Percentiles rank a stretch among this genome's conserved stretches.
These are phyloP conservation scores for Xenosphaeropsis pyriputrescens DNA, from an alignment of 2,329 filamentous ascomycete genomes.

Conservation along the genomic window DNA sequence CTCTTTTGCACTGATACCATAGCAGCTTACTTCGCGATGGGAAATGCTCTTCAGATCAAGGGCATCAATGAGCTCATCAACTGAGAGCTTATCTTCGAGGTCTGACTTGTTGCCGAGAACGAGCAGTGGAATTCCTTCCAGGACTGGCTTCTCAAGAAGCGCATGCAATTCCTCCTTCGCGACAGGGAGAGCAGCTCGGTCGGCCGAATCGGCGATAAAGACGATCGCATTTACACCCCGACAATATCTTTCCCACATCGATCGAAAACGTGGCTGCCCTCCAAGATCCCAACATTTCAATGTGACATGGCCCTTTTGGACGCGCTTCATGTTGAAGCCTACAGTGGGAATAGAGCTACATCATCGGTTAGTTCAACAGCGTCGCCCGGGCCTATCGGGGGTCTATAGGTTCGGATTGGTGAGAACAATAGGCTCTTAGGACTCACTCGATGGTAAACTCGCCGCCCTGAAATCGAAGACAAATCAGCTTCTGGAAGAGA, in stretches of 20 bases:
- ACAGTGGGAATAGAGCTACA: slow-evolving; percentile 92
- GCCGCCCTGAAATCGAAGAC: slow-evolving; percentile 55
- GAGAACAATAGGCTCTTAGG: too few species aligned
- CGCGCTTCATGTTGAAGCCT: slow-evolving; percentile 97
- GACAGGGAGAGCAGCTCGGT: slow-evolving; percentile 63
- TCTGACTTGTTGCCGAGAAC: slow-evolving; percentile 97
- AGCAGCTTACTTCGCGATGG: slow-evolving; percentile 91
- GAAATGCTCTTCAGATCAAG: slow-evolving; percentile 81
- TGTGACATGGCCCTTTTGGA: slow-evolving; percentile 95
- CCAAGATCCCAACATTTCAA: slow-evolving; percentile 99
- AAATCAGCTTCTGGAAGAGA: slow-evolving; percentile 18
- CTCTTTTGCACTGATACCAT: slow-evolving; percentile 96
- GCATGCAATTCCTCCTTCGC: slow-evolving; percentile 88
- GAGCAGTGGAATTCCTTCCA: slow-evolving; percentile 81
- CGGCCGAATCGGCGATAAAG: slow-evolving; percentile 95
- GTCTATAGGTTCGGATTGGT: too few species aligned
- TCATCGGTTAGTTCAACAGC: slow-evolving; percentile 8
- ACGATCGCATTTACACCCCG: slow-evolving; percentile 95
- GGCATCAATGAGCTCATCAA: slow-evolving; percentile 89
- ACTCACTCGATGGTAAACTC: slow-evolving; percentile 98
- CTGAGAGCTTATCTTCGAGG: slow-evolving; percentile 74
- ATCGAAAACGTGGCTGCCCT: slow-evolving; percentile 88
- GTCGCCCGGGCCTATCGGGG: too few species aligned
- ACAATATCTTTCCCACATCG: slow-evolving; percentile 99
- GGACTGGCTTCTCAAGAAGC: slow-evolving; percentile 68